Conservation (phyloP, 78 protist genomes). For the Dictyostelium brefeldianum region DNA sequence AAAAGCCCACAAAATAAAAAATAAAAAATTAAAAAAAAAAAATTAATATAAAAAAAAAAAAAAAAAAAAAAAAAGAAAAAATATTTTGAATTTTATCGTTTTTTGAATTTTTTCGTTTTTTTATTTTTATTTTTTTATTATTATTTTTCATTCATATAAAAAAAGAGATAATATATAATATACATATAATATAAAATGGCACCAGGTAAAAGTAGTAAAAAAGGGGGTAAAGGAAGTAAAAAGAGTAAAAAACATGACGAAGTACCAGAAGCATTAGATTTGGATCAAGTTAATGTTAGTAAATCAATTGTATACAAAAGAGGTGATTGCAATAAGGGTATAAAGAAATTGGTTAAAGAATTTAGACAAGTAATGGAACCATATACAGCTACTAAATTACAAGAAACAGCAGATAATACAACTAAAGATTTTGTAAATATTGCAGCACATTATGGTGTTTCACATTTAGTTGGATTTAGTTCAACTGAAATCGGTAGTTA, state of each 20-base stretch:
- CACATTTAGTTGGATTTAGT: constrained; percentile 86
- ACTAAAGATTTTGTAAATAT: constrained; percentile 88
- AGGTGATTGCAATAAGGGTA: constrained; percentile 22
- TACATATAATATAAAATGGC: background rate
- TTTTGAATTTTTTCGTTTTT: background rate
- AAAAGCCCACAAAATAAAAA: background rate
- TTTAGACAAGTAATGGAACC: constrained; percentile 88
- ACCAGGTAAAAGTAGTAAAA: background rate
- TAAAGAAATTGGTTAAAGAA: constrained; percentile 74
- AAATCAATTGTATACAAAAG: constrained; percentile 65
- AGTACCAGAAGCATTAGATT: constrained; percentile 33
- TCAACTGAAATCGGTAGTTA: constrained; percentile 74
- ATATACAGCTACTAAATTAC: constrained; percentile 70
- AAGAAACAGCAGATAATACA: constrained; percentile 62
- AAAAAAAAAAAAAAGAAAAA: background rate
- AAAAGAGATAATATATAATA: background rate
- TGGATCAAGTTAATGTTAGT: constrained; percentile 20
- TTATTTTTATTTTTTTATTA: background rate
- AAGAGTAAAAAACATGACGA: constrained; percentile 21
- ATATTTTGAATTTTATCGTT: background rate
- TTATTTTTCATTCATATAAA: background rate
- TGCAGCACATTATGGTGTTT: constrained; percentile 88
- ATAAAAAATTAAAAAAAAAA: background rate
- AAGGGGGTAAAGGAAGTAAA: background rate
- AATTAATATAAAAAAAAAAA: background rate